Evolutionary conservation across 1,284 basidiomycete species (phyloP).

Genomic region (Porodaedalea pini): DNA sequence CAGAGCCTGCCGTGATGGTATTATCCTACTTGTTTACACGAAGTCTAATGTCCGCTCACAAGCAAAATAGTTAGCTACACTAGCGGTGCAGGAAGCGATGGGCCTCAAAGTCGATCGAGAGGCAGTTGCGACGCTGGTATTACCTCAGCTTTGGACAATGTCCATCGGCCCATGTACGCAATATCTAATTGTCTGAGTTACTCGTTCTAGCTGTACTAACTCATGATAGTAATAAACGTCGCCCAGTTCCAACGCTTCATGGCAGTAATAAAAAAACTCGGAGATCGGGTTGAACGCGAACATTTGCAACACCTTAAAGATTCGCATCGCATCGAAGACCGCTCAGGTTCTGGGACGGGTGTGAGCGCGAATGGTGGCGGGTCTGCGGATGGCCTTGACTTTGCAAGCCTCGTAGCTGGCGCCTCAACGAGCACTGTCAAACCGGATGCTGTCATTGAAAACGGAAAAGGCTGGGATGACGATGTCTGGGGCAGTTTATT

Average conservation of each 20-base stretch:
- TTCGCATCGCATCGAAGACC: slow-evolving; percentile 78
- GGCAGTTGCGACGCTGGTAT: slow-evolving; percentile 88
- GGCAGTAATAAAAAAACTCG: slow-evolving; percentile 69
- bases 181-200: slow-evolving; percentile 2
- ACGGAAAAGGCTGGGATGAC: slow-evolving; percentile 59
- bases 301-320: slow-evolving; percentile 82
- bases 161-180: slow-evolving; percentile 88
- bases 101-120: slow-evolving; percentile 93
- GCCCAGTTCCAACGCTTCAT: slow-evolving; percentile 92
- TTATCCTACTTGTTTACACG: slow-evolving; percentile 23
- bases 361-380: slow-evolving; percentile 36
- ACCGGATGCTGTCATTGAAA: slow-evolving; percentile 42
- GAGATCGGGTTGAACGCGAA: slow-evolving; percentile 81
- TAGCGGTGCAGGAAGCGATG: slow-evolving; percentile 96
- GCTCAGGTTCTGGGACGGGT: slow-evolving; percentile 43
- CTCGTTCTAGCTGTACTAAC: slow-evolving; percentile 4
- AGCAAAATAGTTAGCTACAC: slow-evolving; percentile 72
- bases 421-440: slow-evolving; percentile 42
- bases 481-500: slow-evolving; percentile 79
- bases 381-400: slow-evolving; percentile 43
- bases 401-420: slow-evolving; percentile 70
- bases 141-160: slow-evolving; percentile 95
- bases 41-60: neutral
- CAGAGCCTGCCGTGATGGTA: slow-evolving; percentile 87
- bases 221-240: slow-evolving; percentile 69